phyloP scores from a whole-genome alignment of 768 basidiomycete species.

The Pleurotus salmoneostramineus region DNA sequence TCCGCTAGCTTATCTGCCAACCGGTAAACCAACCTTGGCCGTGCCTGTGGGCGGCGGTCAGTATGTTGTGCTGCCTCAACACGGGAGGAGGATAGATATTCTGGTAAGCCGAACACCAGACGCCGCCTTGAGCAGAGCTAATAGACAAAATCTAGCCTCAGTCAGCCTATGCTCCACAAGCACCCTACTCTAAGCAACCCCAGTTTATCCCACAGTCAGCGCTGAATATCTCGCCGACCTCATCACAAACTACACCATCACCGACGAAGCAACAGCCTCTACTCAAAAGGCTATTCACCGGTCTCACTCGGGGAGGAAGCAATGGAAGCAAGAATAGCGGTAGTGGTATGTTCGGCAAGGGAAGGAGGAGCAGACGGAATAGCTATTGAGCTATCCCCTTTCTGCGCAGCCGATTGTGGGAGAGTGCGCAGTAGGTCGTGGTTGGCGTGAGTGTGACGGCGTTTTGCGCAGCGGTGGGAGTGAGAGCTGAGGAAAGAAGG shows the following conservation, averaged over 20 bases:
- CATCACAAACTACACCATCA: neutral
- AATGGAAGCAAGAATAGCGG: neutral
- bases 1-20: neutral
- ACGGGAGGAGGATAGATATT: neutral
- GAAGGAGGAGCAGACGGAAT: slow-evolving; percentile 3
- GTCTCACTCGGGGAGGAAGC: slow-evolving; percentile 4
- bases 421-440: neutral
- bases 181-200: neutral
- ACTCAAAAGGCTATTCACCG: slow-evolving; percentile 3
- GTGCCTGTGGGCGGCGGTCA: slow-evolving; percentile 4
- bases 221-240: neutral
- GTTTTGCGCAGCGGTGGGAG: neutral
- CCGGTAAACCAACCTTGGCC: neutral
- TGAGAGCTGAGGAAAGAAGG: neutral
- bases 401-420: neutral
- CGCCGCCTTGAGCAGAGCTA: neutral
- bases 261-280: slow-evolving; percentile 5
- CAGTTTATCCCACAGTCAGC: slow-evolving; percentile 2
- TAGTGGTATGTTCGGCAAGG: slow-evolving; percentile 7
- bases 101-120: neutral
- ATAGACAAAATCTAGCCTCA: neutral
- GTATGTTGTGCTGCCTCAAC: neutral
- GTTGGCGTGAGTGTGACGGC: neutral
- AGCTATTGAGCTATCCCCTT: neutral
- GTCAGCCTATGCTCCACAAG: neutral